Percentiles rank a stretch among this genome's conserved stretches.
Conservation (phyloP, 495 filamentous ascomycete genomes). For the Daldinia vernicosa region DNA sequence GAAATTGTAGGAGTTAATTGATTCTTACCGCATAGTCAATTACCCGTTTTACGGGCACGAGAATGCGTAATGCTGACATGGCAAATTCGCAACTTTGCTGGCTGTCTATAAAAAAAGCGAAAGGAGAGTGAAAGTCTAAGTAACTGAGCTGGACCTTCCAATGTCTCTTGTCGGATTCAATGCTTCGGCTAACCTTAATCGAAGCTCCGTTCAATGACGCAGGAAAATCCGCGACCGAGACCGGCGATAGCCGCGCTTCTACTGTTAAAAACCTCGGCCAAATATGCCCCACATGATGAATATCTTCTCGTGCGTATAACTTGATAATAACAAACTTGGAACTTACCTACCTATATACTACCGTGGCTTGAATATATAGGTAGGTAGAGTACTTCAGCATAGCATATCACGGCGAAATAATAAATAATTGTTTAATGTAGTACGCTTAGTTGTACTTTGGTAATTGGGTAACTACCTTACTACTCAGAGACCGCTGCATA, state of each 20-base stretch:
- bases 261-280: constrained; percentile 26
- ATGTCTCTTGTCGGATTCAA: constrained; percentile 15
- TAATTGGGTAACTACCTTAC: not conserved
- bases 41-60: constrained; percentile 96
- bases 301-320: not conserved
- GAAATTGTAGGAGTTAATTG: not conserved
- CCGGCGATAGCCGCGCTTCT: constrained; percentile 46
- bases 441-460: no score
- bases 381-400: not conserved
- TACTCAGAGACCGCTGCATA: not conserved
- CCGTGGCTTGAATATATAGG: not conserved
- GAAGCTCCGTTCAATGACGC: constrained; percentile 39
- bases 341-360: no score
- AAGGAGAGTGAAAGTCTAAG: not conserved
- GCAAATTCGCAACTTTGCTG: constrained; percentile 29
- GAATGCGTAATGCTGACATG: constrained; percentile 89
- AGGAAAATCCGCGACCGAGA: constrained; percentile 43
- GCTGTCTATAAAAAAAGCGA: constrained; percentile 8
- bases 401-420: not conserved
- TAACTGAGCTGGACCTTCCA: constrained; percentile 22
- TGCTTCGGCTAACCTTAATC: constrained; percentile 10
- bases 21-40: constrained; percentile 95
- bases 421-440: not conserved
- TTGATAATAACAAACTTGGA: not conserved
- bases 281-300: constrained; percentile 27